A percentile compares a stretch with the other conserved stretches of the same genome.
Conservation (phyloP, 495 filamentous ascomycete genomes). For the Jackrogersella multiformis region DNA sequence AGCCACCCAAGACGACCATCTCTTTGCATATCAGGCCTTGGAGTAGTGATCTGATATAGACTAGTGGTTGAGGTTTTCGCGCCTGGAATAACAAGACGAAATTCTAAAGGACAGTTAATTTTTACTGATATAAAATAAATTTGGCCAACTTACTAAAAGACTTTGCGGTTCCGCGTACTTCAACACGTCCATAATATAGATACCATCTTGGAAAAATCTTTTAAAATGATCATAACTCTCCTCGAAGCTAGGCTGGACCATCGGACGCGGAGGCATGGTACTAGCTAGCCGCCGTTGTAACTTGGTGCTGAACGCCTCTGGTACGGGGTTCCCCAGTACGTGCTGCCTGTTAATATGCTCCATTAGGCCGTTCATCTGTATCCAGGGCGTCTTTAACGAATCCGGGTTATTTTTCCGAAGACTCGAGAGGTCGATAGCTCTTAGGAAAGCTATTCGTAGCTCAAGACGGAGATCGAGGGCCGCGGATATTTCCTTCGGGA, state of each 20-base stretch:
- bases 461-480: conserved; percentile 71
- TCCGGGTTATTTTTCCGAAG: conserved; percentile 53
- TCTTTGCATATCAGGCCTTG: conserved; percentile 80
- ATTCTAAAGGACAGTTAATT: conserved; percentile 54
- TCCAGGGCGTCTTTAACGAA: conserved; percentile 58
- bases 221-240: conserved; percentile 76
- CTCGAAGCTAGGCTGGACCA: conserved; percentile 77
- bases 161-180: conserved; percentile 74
- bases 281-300: conserved; percentile 89
- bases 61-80: conserved; percentile 80
- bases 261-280: conserved; percentile 90
- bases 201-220: conserved; percentile 76
- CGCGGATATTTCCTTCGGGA: conserved; percentile 60
- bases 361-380: conserved; percentile 56
- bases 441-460: conserved; percentile 71
- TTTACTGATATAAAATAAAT: conserved; percentile 12
- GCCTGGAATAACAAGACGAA: conserved; percentile 77
- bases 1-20: conserved; percentile 69
- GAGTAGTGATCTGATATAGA: conserved; percentile 84
- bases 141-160: conserved; percentile 62
- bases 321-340: conserved; percentile 69
- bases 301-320: conserved; percentile 86
- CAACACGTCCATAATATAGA: conserved; percentile 71
- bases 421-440: conserved; percentile 56
- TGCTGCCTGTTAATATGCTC: conserved; percentile 64